A percentile compares a stretch with the other conserved stretches of the same genome.
Conservation (phyloP, 176 grass and related monocot species). For the Olyra latifolia region DNA sequence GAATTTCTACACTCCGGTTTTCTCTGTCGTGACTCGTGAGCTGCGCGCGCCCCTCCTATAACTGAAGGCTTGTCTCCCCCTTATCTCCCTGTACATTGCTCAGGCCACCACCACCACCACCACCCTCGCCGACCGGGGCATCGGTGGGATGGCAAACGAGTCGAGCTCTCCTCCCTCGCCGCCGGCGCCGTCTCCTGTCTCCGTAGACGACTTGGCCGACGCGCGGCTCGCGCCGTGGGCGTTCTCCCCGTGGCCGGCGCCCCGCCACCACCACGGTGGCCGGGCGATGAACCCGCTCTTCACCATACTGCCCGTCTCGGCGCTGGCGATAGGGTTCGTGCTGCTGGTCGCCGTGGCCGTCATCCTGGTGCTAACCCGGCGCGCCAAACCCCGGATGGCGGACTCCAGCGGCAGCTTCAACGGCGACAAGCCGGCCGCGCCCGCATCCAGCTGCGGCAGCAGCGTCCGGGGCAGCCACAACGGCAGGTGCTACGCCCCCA, state of each 20-base stretch:
- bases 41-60: background rate
- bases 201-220: conserved; percentile 13
- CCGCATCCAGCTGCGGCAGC: conserved; percentile 34
- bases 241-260: conserved; percentile 26
- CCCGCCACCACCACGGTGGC: background rate
- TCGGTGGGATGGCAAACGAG: conserved; percentile 15
- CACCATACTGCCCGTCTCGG: conserved; percentile 44
- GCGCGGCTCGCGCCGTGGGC: conserved; percentile 33
- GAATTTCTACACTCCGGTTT: conserved; percentile 14
- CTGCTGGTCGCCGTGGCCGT: conserved; percentile 39
- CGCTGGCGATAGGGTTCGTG: conserved; percentile 32
- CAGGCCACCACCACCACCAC: background rate
- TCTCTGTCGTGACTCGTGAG: background rate
- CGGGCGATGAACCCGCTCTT: conserved; percentile 22
- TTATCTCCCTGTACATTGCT: conserved; percentile 4
- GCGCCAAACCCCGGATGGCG: background rate
- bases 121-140: background rate
- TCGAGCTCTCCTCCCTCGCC: conserved; percentile 22
- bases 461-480: conserved; percentile 26
- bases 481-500: conserved; percentile 27
- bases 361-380: conserved; percentile 33
- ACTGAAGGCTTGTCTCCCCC: background rate
- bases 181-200: conserved; percentile 1
- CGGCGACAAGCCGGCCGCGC: conserved; percentile 39
- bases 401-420: background rate